Evolutionary conservation across 2,329 filamentous ascomycete genomes (phyloP).

Genomic region (Waltergamsia citrina): DNA sequence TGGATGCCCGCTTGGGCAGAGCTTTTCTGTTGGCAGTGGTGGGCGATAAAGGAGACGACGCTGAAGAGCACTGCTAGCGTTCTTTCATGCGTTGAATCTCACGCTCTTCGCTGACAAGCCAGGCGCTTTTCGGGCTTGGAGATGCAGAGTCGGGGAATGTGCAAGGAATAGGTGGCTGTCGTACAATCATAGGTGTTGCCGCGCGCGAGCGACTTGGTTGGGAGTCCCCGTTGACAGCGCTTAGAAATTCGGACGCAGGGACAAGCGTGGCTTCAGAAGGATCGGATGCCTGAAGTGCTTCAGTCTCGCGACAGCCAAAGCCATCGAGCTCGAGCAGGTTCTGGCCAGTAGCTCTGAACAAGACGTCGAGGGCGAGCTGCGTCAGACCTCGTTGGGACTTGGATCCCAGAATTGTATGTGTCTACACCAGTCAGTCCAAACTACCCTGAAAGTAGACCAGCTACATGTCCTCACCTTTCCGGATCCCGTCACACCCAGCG

Average conservation of each 20-base stretch:
- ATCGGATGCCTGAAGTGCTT: constrained; percentile 69
- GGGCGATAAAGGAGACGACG: background rate
- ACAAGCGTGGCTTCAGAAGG: constrained; percentile 71
- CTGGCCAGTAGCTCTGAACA: constrained; percentile 72
- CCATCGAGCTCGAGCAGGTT: constrained; percentile 56
- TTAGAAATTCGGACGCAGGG: constrained; percentile 67
- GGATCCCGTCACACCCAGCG: constrained; percentile 87
- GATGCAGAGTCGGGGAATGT: constrained; percentile 10
- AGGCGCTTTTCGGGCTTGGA: constrained; percentile 31
- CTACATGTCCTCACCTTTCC: too few relatives aligned
- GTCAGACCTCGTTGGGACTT: constrained; percentile 79
- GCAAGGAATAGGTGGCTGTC: constrained; percentile 14
- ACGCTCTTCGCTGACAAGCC: constrained; percentile 25
- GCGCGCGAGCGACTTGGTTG: constrained; percentile 55
- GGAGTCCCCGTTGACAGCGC: constrained; percentile 63
- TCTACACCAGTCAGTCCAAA: constrained; percentile 39
- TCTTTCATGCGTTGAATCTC: constrained; percentile 13
- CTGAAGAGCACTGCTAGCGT: constrained; percentile 15
- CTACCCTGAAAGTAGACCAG: constrained; percentile 10
- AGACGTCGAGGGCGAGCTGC: constrained; percentile 80
- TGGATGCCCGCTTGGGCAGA: constrained; percentile 22
- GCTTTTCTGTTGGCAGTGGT: background rate
- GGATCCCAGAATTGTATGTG: constrained; percentile 90
- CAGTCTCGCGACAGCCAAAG: constrained; percentile 53
- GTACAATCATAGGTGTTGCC: constrained; percentile 60